Evolutionary conservation across 129 eudicot genomes (phyloP).

Genomic region (Flaveria brownii): DNA sequence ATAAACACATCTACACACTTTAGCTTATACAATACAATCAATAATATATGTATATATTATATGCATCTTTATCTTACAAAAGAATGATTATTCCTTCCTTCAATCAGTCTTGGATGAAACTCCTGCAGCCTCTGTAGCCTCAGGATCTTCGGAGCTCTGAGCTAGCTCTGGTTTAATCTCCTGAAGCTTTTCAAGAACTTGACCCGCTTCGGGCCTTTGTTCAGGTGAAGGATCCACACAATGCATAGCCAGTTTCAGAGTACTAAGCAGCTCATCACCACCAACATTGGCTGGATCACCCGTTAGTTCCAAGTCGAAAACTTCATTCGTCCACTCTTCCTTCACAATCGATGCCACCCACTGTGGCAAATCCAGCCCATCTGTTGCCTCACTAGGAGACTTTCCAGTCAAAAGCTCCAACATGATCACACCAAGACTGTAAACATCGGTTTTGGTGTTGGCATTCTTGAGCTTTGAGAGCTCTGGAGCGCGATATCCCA

Average conservation of each 20-base stretch:
- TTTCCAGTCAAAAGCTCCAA: slow-evolving; percentile 86
- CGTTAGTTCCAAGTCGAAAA: slow-evolving; percentile 82
- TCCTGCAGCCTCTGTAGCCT: slow-evolving; percentile 20
- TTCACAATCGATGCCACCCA: slow-evolving; percentile 95
- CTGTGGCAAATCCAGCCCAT: slow-evolving; percentile 79
- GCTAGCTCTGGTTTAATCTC: slow-evolving; percentile 67
- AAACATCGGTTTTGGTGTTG: slow-evolving; percentile 70
- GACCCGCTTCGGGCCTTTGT: slow-evolving; percentile 64
- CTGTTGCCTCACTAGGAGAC: slow-evolving; percentile 74
- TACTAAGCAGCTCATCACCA: slow-evolving; percentile 69
- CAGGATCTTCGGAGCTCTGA: slow-evolving; percentile 37
- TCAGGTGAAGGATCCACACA: slow-evolving; percentile 85
- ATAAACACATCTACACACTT: slow-evolving; percentile 14
- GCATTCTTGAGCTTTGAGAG: slow-evolving; percentile 74
- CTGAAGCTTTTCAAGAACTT: slow-evolving; percentile 70
- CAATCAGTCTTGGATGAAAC: slow-evolving; percentile 39
- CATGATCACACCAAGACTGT: slow-evolving; percentile 89
- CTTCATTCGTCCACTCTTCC: slow-evolving; percentile 95
- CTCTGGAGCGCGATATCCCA: slow-evolving; percentile 92
- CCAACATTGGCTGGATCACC: slow-evolving; percentile 63
- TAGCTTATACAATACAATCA: slow-evolving; percentile 6
- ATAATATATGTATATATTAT: slow-evolving; percentile 2
- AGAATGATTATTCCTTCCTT: slow-evolving; percentile 27
- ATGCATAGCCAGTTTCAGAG: slow-evolving; percentile 75
- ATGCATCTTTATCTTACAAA: slow-evolving; percentile 18